Base-by-base conservation (phyloP, 768 basidiomycete genomes). In the Boletus tomentosulus region DNA sequence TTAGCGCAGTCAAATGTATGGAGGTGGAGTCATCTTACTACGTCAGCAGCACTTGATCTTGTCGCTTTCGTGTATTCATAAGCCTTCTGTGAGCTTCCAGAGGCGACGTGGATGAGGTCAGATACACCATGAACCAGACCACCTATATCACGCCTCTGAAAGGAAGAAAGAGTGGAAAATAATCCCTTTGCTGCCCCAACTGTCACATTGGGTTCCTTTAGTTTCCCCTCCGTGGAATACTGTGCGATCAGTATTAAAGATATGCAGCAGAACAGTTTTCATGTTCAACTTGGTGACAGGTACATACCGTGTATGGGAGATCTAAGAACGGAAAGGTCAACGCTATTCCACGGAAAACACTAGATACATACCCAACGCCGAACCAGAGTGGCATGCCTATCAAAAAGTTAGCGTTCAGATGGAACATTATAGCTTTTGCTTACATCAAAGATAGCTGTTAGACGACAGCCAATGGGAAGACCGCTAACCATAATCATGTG, bases 161-260 rank as follows among this genome's bases (percentile, higher is more conserved):
- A 96, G 10, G 89, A 85, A 28, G 78, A 73, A 2, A 90, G 82
- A 1, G 92, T 89, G 24, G 81, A 80, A n/a, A 96, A 68, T 4
- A 97, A 74, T 8, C 91, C 92, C 65, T 90, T 83, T 0, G 93
- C 94, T 4, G 95, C 94, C 65, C 91, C 93, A 9, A 85, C 80
- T 11, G 85, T 84, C 15, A 93, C 73, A 65, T 97, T 95, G 33
- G 95, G 93, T 66, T 97, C 93, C 70, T 98, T 97, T 66, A 98
- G 73, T 66, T 91, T 93, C 46, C 94, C 94, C 73, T 98, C 92
- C 7, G 93, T 96, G 22, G 92, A 92, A 72, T 98, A 98, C 84
- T 89, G 56, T 33, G 19, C 12, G 44, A 49, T 49, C 35, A 53
- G 13, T 47, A 22, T 51, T 27, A 52, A 19, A 51, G 12, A 19